Evolutionary conservation across 2,329 filamentous ascomycete genomes (phyloP).

Genomic region (Paecilomyces sp.): DNA sequence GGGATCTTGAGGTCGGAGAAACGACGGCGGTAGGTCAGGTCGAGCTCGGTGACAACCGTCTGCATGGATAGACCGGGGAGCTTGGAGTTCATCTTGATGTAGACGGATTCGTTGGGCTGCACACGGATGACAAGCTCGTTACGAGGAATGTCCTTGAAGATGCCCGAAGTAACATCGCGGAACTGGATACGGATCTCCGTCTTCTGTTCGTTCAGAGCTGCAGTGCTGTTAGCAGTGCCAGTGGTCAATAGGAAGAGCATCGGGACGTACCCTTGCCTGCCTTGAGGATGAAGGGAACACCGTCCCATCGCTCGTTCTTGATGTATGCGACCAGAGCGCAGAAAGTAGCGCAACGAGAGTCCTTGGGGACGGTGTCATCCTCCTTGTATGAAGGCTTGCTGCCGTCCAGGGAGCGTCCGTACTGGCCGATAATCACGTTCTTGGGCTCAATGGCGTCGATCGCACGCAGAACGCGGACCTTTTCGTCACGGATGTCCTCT

Average conservation of each 20-base stretch:
- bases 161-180: conserved; percentile 98
- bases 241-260: neutral
- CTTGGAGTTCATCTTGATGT: conserved; percentile 99
- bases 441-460: conserved; percentile 96
- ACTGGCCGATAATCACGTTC: conserved; percentile 99
- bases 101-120: conserved; percentile 98
- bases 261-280: conserved; percentile 65
- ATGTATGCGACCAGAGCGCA: conserved; percentile 96
- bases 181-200: conserved; percentile 99
- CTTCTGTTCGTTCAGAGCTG: conserved; percentile 96
- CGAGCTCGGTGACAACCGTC: conserved; percentile 96
- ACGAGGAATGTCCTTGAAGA: conserved; percentile 98
- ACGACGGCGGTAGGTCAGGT: conserved; percentile 93
- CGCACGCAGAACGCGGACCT: conserved; percentile 87
- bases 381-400: conserved; percentile 98
- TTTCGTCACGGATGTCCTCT: conserved; percentile 97
- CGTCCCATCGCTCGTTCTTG: conserved; percentile 99
- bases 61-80: conserved; percentile 98
- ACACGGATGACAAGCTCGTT: conserved; percentile 99
- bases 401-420: conserved; percentile 91
- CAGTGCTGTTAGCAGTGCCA: conserved; percentile 10
- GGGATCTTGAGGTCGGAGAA: conserved; percentile 99
- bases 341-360: conserved; percentile 96
- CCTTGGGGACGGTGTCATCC: conserved; percentile 95
- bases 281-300: conserved; percentile 98